Evolutionary conservation across 2,329 filamentous ascomycete species (phyloP).

Genomic region (Pseudocercospora macadamiae): DNA sequence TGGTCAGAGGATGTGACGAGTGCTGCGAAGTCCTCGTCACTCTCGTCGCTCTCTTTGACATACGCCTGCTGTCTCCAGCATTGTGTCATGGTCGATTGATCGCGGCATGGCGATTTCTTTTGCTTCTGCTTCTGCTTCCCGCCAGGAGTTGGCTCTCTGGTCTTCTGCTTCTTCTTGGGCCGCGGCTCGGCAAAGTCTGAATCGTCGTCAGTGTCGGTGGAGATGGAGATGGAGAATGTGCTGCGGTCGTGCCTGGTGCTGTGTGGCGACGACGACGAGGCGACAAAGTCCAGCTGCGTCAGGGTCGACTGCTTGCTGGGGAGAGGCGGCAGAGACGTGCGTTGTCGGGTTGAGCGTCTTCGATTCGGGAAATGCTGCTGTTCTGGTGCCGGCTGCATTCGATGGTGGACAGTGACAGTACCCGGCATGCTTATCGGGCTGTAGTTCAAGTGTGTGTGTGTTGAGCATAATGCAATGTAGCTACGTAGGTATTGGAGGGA

Average conservation of each 20-base stretch:
- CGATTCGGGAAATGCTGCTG: slow-evolving; percentile 17
- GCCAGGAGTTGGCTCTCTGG: background rate
- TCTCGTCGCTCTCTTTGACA: background rate
- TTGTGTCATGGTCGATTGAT: slow-evolving; percentile 22
- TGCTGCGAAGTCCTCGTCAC: background rate
- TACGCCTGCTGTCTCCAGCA: slow-evolving; percentile 13
- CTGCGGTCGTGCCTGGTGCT: background rate
- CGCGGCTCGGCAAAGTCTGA: slow-evolving; percentile 11
- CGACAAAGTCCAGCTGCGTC: slow-evolving; percentile 27
- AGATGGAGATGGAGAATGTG: slow-evolving; percentile 3
- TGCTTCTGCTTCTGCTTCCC: slow-evolving; percentile 2
- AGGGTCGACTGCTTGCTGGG: slow-evolving; percentile 25
- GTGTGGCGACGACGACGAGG: slow-evolving; percentile 9
- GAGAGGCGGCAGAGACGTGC: slow-evolving; percentile 11
- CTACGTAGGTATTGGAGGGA: no score
- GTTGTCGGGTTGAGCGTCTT: slow-evolving; percentile 13
- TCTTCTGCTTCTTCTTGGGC: slow-evolving; percentile 15
- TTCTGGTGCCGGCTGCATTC: slow-evolving; percentile 16
- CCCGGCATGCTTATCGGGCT: slow-evolving; percentile 20
- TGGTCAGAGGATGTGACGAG: slow-evolving; percentile 11
- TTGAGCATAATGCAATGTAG: no score
- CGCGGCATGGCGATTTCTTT: background rate
- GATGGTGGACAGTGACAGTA: slow-evolving; percentile 11
- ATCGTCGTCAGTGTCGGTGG: slow-evolving; percentile 13
- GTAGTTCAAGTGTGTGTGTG: no score